phyloP scores from a whole-genome alignment of 306 rosid genomes.

The Amphicarpaea edgeworthii region DNA sequence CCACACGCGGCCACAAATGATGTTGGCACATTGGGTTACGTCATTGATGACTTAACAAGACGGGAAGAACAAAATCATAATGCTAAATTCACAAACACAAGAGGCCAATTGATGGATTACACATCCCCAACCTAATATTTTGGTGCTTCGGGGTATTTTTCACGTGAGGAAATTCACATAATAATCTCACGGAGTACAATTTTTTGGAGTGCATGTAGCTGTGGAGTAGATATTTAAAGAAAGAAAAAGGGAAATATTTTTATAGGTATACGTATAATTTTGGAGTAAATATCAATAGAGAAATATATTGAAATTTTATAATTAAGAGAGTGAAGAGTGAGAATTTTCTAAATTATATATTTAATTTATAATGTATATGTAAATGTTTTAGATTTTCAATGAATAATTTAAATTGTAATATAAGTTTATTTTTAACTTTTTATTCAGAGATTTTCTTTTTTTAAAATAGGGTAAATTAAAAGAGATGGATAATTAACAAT shows the following conservation, averaged over 20 bases:
- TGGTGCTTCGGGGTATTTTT: neutral
- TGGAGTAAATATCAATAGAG: neutral
- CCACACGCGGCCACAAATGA: neutral
- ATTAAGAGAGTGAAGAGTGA: too few relatives aligned
- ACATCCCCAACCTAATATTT: neutral
- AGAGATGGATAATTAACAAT: neutral
- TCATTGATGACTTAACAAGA: constrained; percentile 28
- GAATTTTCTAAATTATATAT: too few relatives aligned
- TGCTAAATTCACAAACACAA: neutral
- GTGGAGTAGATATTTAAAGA: neutral
- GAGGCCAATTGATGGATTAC: neutral
- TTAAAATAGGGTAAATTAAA: too few relatives aligned
- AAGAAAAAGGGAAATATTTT: neutral
- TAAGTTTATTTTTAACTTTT: too few relatives aligned
- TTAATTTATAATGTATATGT: too few relatives aligned
- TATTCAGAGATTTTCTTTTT: too few relatives aligned
- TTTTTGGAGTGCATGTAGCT: neutral
- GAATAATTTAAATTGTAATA: too few relatives aligned
- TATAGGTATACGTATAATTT: neutral
- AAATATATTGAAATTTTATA: too few relatives aligned
- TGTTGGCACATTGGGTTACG: neutral
- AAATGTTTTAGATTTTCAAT: too few relatives aligned
- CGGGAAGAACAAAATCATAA: neutral
- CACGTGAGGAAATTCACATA: neutral
- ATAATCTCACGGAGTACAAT: neutral